Percentiles rank a stretch among this genome's conserved stretches.
phyloP scores from a whole-genome alignment of 257 asterid species.

The Agastache rugosa region DNA sequence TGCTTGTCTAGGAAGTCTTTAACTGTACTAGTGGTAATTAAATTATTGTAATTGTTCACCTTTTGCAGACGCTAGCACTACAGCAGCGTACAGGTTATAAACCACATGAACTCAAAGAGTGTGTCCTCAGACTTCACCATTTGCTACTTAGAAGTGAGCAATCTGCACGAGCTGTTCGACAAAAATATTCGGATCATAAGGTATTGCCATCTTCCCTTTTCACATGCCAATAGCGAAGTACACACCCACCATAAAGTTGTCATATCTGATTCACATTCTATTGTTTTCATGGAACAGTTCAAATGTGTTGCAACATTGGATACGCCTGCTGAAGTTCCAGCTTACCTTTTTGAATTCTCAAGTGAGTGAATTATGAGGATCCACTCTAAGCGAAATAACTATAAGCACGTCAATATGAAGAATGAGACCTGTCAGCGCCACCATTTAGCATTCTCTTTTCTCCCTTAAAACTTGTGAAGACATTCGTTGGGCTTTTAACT shows the following conservation, averaged over 20 bases:
- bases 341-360: conserved; percentile 43
- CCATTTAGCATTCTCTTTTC: not conserved
- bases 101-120: conserved; percentile 68
- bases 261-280: conserved; percentile 23
- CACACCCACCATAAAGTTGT: too few species aligned
- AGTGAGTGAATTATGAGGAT: conserved; percentile 35
- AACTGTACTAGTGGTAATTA: not conserved
- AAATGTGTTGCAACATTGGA: conserved; percentile 49
- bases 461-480: not conserved
- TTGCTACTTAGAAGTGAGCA: conserved; percentile 45
- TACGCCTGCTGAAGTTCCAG: conserved; percentile 47
- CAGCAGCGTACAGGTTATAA: conserved; percentile 68
- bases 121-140: conserved; percentile 57
- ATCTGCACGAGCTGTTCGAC: conserved; percentile 44
- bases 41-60: conserved; percentile 1
- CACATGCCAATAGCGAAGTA: not conserved
- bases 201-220: conserved; percentile 34
- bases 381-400: not conserved
- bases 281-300: conserved; percentile 49
- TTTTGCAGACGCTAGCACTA: conserved; percentile 59
- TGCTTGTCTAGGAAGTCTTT: conserved; percentile 1
- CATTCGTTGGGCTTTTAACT: not conserved
- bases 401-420: not conserved
- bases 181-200: conserved; percentile 61
- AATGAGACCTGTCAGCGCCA: not conserved